These are phyloP conservation scores for Xeromyces bisporus DNA, from an alignment of 495 filamentous ascomycete genomes.

Conservation along the genomic window DNA sequence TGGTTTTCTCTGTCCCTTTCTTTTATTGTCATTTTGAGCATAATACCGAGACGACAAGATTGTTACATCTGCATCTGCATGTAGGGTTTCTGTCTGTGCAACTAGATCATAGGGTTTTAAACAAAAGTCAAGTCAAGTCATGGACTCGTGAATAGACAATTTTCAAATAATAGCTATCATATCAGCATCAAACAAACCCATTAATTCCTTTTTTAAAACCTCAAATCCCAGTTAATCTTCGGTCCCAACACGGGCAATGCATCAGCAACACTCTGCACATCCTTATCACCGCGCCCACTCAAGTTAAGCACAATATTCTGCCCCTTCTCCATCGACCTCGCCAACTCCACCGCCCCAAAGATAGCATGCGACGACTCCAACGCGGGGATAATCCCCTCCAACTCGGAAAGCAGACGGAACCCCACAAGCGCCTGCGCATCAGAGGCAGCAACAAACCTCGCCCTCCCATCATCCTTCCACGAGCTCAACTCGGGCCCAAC, in stretches of 20 bases:
- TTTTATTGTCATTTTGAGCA: too few relatives aligned
- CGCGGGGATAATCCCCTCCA: conserved; percentile 93
- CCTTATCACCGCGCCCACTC: conserved; percentile 88
- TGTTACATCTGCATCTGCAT: too few relatives aligned
- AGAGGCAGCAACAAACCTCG: conserved; percentile 79
- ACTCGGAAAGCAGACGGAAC: conserved; percentile 64
- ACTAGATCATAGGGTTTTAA: too few relatives aligned
- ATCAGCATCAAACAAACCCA: too few relatives aligned
- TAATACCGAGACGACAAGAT: too few relatives aligned
- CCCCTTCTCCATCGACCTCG: conserved; percentile 77
- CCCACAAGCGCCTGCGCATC: conserved; percentile 86
- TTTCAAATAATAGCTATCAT: too few relatives aligned
- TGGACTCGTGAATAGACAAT: too few relatives aligned
- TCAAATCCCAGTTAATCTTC: conserved; percentile 88
- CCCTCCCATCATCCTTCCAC: conserved; percentile 82
- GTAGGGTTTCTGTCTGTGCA: too few relatives aligned
- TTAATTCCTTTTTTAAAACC: too few relatives aligned
- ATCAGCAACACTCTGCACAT: conserved; percentile 95
- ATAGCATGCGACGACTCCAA: conserved; percentile 89
- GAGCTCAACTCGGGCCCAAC: conserved; percentile 80
- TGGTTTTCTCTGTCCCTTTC: too few relatives aligned
- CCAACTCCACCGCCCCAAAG: conserved; percentile 72
- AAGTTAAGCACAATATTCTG: conserved; percentile 91
- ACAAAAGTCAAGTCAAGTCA: too few relatives aligned
- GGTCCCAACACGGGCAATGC: conserved; percentile 80